Evolutionary conservation across 495 filamentous ascomycete genomes (phyloP), one percentile per base, ranked within the genome.

Genomic region (Neurospora africana): DNA sequence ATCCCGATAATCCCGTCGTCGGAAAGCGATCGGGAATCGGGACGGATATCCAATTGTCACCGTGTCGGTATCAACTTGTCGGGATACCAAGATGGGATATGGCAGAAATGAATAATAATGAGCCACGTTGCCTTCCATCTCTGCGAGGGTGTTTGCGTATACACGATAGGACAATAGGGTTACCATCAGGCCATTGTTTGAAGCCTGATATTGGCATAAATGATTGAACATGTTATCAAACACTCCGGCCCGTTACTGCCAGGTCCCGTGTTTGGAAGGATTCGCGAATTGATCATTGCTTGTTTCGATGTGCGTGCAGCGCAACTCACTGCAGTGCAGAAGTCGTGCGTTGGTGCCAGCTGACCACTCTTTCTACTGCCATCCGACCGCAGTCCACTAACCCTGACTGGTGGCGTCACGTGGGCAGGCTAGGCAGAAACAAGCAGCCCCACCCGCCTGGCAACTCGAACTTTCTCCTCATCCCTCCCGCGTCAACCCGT

Each of bases 381-480:
- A 27, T 53, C 44, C 44, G n/a, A 53, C 8, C 10, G 21, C 47
- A 58, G 8, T 5, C 53, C 53, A 65, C 53, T 65, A 15, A 33
- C 13, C 53, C 53, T 30, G 53, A 33, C 27, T 27, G 53, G 27
- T 65, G 39, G 21, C 74, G 72, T 80, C 78, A 80, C 78, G 78
- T 80, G 78, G 74, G 38, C 61, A 37, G 37, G 53, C 76, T 76
- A 78, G 58, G 47, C 71, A 33, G 35, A 69, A 75, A 74, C 47
- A 67, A 73, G 44, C 23, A 21, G 70, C 75, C 74, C 77, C 74
- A 76, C 76, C 68, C 40, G 41, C 38, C 35, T 27, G 36, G 70
- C 74, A 69, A 69, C 74, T 78, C 71, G 74, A 79, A 78, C 76
- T 79, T 80, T 78, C 77, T 79, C 78, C 75, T 79, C 78, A 75